Evolutionary conservation across 495 filamentous ascomycete genomes (phyloP).

Genomic region (Arthonia radiata): DNA sequence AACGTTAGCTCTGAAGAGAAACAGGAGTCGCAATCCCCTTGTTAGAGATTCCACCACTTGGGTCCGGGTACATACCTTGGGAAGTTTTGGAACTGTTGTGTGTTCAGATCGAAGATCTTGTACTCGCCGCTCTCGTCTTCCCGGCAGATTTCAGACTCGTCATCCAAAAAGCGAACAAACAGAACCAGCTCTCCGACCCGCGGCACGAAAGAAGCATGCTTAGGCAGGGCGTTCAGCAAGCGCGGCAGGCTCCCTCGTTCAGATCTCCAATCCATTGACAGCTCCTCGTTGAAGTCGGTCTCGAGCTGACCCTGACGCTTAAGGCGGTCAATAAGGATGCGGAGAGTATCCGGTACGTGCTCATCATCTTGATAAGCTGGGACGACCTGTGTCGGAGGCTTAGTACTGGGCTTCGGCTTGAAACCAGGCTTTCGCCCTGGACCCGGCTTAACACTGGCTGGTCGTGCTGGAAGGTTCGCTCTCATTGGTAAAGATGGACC

Average conservation of each 20-base stretch:
- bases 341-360: slow-evolving; percentile 28
- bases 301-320: slow-evolving; percentile 17
- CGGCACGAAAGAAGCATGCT: slow-evolving; percentile 26
- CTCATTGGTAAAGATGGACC: too few relatives aligned
- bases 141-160: slow-evolving; percentile 14
- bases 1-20: too few relatives aligned
- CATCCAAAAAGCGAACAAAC: slow-evolving; percentile 16
- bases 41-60: too few relatives aligned
- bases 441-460: too few relatives aligned
- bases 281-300: slow-evolving; percentile 19
- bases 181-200: slow-evolving; percentile 33
- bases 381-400: too few relatives aligned
- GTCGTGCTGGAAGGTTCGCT: too few relatives aligned
- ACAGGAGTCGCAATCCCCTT: too few relatives aligned
- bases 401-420: too few relatives aligned
- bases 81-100: slow-evolving; percentile 9
- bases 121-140: slow-evolving; percentile 11
- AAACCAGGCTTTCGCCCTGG: too few relatives aligned
- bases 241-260: slow-evolving; percentile 16
- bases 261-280: slow-evolving; percentile 29
- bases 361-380: slow-evolving; percentile 14
- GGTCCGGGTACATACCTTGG: too few relatives aligned
- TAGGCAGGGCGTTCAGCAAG: slow-evolving; percentile 8
- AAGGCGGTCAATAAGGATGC: slow-evolving; percentile 22
- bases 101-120: slow-evolving; percentile 11